Evolutionary conservation across 2,329 filamentous ascomycete genomes (phyloP), one percentile per base, ranked within the genome.

Genomic region (Graphilbum ipis-grandicollis): DNA sequence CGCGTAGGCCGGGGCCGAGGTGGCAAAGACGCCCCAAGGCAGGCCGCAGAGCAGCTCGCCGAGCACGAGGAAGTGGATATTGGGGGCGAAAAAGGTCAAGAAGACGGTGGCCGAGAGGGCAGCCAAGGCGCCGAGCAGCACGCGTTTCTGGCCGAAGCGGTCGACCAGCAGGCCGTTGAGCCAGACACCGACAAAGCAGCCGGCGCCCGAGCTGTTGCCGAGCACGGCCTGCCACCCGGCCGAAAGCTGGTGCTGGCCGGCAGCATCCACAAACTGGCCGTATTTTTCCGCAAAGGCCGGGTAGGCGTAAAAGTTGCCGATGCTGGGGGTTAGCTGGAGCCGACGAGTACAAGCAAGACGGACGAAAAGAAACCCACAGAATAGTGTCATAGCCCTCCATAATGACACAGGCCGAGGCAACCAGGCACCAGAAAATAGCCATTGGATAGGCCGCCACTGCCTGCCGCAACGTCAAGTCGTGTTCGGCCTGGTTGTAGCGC

Each of bases 201-300:
- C 66, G 9, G 62, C 56, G 14, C 55, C 49, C 0, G 58, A 34
- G 37, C 41, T 42, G 41, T 46, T 48, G 19, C 52, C 51, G 1
- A 71, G 48, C 0, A 56, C 63, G 3, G 63, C 56, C 45, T 69
- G 65, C 68, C 68, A 71, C 1, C 57, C 44, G 0, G 62, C 58
- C 0, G 59, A 52, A 19, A 71, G 50, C 41, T 67, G 50, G 35
- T 54, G 56, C 8, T 44, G 44, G 15, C 49, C 49, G 19, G 46
- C 33, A 8, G 38, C 42, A 17, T 48, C 49, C 33, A 50, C 46
- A 34, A 47, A 52, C 26, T 47, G 44, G 7, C 53, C 54, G 33
- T 50, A 55, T 31, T 49, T 47, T 25, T 38, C 38, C 3, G 42
- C 40, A 25, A 47, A 49, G 5, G 43, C 34, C 7, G 47, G 46